Evolutionary conservation across 805 yeast genomes (phyloP), one percentile per base, ranked within the genome.

Genomic region (Metschnikowia colocasiae): DNA sequence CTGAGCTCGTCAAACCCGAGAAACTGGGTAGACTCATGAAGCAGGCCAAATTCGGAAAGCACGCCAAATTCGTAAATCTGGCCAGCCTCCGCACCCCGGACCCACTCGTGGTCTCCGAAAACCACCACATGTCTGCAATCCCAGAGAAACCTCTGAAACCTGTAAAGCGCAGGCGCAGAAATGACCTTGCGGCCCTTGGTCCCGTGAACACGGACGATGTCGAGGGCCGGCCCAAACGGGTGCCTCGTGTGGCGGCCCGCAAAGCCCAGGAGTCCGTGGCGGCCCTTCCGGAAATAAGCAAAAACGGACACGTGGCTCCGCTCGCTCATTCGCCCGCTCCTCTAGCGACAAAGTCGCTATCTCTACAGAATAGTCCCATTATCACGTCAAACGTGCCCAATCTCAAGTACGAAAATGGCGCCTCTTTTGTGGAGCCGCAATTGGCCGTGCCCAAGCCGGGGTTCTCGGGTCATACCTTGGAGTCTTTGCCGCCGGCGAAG

Each of bases 391-490:
- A 30, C 12, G 38, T 38, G 31, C 49, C 53, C 9, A 41, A 19
- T 13, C 32, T 50, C 25, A 36, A 30, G 12, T 36, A 47, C 32
- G 50, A 30, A 6, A 7, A 33, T 5, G n/a, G 18, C 13, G 25
- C 12, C 9, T 27, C 32, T 26, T 79, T 81, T 64, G 61, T 69
- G 18, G 94, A 87, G 56, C 90, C 91, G 2, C 73, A 71, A 15
- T 61, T 74, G 29, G 76, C 80, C 0, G 76, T 72, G 31, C 81
- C 85, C 0, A 62, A 68, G 9, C 81, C 87, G 35, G 74, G 77
- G 9, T 80, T 80, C 32, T 83, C 92, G 0, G 96, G 97, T 2
- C 71, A 81, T 34, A 85, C 94, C 3, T 64, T 89, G 45, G 87
- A 81, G 53, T 73, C 79, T n/a, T 73, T 75, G 5, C 96, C 96